A percentile compares a stretch with the other conserved stretches of the same genome.
Evolutionary conservation across 2,329 filamentous ascomycete species (phyloP).

Genomic region (Epichloe baconii): DNA sequence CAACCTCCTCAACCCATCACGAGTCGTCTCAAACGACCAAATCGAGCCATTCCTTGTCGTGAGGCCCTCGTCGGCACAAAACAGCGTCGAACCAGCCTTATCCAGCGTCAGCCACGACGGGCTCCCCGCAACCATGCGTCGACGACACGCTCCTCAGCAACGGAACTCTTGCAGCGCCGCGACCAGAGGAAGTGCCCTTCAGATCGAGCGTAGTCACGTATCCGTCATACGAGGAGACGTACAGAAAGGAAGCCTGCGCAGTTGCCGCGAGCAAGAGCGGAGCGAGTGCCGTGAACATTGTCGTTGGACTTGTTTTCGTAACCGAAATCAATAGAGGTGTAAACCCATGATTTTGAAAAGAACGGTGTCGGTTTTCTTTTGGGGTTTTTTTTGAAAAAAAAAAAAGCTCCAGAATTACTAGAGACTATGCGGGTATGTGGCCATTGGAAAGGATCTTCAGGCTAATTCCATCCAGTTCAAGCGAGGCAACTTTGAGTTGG

Average conservation of each 20-base stretch:
- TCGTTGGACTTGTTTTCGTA: no score
- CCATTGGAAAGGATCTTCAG: no score
- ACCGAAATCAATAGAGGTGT: no score
- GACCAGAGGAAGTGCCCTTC: constrained; percentile 5
- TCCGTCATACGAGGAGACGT: constrained; percentile 36
- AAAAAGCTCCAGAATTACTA: no score
- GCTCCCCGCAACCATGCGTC: constrained; percentile 35
- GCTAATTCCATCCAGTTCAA: no score
- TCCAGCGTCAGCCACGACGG: constrained; percentile 50
- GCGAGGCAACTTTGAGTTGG: no score
- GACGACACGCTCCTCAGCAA: constrained; percentile 29
- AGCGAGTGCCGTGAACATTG: constrained; percentile 5
- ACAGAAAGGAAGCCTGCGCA: constrained; percentile 27
- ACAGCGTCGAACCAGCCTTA: constrained; percentile 33
- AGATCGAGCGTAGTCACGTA: constrained; percentile 35
- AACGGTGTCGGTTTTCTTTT: not conserved
- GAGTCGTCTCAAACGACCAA: constrained; percentile 23
- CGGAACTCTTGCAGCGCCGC: constrained; percentile 1
- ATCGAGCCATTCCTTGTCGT: constrained; percentile 34
- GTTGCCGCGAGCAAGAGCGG: constrained; percentile 7
- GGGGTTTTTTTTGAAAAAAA: no score
- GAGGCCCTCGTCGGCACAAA: constrained; percentile 48
- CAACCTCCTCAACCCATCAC: constrained; percentile 27
- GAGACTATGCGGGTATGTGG: no score
- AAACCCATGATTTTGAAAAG: not conserved